Evolutionary conservation across 1,139 yeast species (phyloP).

Genomic region (Debaryomyces robertsiae): DNA sequence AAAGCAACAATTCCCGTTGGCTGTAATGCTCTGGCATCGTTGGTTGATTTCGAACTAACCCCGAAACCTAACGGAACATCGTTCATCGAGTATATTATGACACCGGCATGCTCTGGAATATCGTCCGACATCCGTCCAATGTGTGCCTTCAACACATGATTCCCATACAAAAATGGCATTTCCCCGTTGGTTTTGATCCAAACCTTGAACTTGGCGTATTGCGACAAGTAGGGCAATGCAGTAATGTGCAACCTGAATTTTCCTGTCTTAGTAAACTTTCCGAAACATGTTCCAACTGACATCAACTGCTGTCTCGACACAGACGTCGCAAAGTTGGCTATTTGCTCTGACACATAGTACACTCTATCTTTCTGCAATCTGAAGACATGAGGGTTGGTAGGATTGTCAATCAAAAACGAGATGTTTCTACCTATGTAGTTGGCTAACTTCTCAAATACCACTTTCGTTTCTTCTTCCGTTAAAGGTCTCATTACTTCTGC

Average conservation of each 20-base stretch:
- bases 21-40: slow-evolving; percentile 81
- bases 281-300: slow-evolving; percentile 92
- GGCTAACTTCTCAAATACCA: slow-evolving; percentile 93
- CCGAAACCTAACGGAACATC: slow-evolving; percentile 97
- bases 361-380: slow-evolving; percentile 95
- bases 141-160: slow-evolving; percentile 95
- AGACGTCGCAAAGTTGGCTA: slow-evolving; percentile 86
- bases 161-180: slow-evolving; percentile 97
- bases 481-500: slow-evolving; percentile 78
- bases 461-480: slow-evolving; percentile 96
- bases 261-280: slow-evolving; percentile 97
- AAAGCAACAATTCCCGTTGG: slow-evolving; percentile 95
- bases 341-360: slow-evolving; percentile 81
- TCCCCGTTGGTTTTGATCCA: slow-evolving; percentile 98
- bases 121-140: slow-evolving; percentile 96
- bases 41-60: slow-evolving; percentile 89
- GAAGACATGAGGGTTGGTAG: slow-evolving; percentile 91
- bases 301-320: slow-evolving; percentile 86
- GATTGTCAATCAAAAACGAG: slow-evolving; percentile 81
- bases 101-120: slow-evolving; percentile 97
- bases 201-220: slow-evolving; percentile 87
- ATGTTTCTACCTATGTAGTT: slow-evolving; percentile 95
- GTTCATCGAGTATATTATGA: slow-evolving; percentile 84
- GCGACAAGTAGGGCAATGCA: slow-evolving; percentile 78
- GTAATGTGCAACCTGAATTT: slow-evolving; percentile 94